Percentiles rank a stretch among this genome's conserved stretches.
Evolutionary conservation across 495 filamentous ascomycete genomes (phyloP).

Genomic region (Xylaria castorea): DNA sequence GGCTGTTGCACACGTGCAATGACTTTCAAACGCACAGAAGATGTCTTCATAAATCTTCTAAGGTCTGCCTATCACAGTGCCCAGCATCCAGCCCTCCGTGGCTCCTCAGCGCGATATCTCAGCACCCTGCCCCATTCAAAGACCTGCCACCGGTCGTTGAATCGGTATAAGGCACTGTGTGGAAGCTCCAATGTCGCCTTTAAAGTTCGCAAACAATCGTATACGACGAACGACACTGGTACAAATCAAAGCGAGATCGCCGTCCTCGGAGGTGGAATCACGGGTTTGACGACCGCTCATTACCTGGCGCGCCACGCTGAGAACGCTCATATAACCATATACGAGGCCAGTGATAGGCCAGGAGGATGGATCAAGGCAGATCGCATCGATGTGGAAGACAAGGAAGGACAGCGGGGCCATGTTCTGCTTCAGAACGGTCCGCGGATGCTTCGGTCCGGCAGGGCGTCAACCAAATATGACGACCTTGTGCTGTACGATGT

Average conservation of each 20-base stretch:
- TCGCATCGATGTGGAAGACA: slow-evolving; percentile 65
- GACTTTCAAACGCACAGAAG: slow-evolving; percentile 34
- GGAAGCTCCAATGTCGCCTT: slow-evolving; percentile 16
- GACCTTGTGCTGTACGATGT: slow-evolving; percentile 52
- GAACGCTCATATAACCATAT: slow-evolving; percentile 70
- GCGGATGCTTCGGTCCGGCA: slow-evolving; percentile 70
- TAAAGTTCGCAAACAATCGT: slow-evolving; percentile 19
- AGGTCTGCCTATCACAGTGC: slow-evolving; percentile 33
- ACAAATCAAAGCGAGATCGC: slow-evolving; percentile 59
- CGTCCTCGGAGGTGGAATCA: slow-evolving; percentile 87
- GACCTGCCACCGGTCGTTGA: slow-evolving; percentile 4
- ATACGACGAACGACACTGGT: slow-evolving; percentile 32
- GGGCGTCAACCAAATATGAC: slow-evolving; percentile 39
- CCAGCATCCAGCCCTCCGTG: slow-evolving; percentile 23
- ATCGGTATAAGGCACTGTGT: slow-evolving; percentile 11
- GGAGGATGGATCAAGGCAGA: slow-evolving; percentile 88
- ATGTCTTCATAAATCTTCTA: slow-evolving; percentile 32
- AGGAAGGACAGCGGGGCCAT: slow-evolving; percentile 52
- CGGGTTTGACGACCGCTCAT: slow-evolving; percentile 83
- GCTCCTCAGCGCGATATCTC: slow-evolving; percentile 29
- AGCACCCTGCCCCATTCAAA: slow-evolving; percentile 22
- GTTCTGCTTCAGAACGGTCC: slow-evolving; percentile 88
- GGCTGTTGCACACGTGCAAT: slow-evolving; percentile 32
- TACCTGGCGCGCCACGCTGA: slow-evolving; percentile 64
- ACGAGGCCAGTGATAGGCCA: slow-evolving; percentile 69